Percentiles rank a stretch among this genome's conserved stretches.
Conservation (phyloP, 2,329 filamentous ascomycete genomes). For the Rhexocercosporidium sp. region DNA sequence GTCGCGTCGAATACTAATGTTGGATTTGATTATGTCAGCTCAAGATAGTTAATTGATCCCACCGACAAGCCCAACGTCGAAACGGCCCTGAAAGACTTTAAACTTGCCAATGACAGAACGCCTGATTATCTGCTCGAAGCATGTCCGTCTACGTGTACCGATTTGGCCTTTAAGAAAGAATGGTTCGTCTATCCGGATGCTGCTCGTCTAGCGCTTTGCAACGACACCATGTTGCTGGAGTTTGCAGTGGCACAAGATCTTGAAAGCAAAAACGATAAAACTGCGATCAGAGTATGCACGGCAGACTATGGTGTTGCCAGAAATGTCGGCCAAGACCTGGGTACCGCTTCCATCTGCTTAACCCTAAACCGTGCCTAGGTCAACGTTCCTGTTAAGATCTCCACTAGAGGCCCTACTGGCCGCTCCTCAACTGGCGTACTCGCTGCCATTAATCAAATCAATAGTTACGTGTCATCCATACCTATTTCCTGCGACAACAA, state of each 20-base stretch:
- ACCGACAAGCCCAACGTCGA: neutral
- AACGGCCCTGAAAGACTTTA: neutral
- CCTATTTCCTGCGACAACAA: neutral
- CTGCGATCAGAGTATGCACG: neutral
- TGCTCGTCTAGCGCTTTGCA: conserved; percentile 1
- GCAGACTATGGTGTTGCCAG: neutral
- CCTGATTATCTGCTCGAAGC: neutral
- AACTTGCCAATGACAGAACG: neutral
- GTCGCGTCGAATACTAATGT: too few species aligned
- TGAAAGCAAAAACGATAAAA: neutral
- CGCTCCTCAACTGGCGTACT: neutral
- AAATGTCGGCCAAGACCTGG: neutral
- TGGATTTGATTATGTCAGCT: too few species aligned
- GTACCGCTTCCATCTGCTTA: neutral
- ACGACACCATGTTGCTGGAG: conserved; percentile 6
- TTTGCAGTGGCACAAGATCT: neutral
- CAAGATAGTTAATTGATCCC: neutral
- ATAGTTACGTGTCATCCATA: neutral
- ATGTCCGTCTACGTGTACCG: neutral
- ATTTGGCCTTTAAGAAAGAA: neutral
- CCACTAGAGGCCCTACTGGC: neutral
- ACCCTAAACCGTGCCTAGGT: neutral
- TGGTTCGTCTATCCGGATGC: conserved; percentile 9
- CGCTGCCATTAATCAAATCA: neutral
- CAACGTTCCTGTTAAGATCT: neutral